Base-by-base conservation (phyloP, 2,329 filamentous ascomycete genomes). In the Fusarium napiforme region DNA sequence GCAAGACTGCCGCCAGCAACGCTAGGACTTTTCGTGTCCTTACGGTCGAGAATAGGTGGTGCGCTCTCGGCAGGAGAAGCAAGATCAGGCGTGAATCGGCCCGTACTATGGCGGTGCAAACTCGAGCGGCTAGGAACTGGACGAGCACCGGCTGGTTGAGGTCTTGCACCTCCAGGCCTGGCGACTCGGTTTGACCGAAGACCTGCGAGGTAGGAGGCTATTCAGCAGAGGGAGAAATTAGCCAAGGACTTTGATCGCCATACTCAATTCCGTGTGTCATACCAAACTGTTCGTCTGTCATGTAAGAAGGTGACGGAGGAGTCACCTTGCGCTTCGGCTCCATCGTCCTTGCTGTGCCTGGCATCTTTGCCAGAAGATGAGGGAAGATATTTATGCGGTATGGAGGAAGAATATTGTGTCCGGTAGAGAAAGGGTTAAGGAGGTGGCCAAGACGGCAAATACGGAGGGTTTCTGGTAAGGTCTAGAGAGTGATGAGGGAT, bases 131-230 rank as follows among this genome's bases (percentile, higher is more conserved):
- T 70, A 23, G 78, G 83, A 76, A 73, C 77, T 75, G 73, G 76
- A 59, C 79, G 80, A 74, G 63, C 82, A 73, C 67, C 78, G 40
- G 82, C 78, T 28, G 88, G 88, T 61, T 87, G 87, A 67, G 93
- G 92, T 73, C 93, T 87, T 56, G 92, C 92, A 70, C 93, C 93
- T 64, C 90, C 92, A 14, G 93, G 93, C 63, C 93, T 88, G 40
- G 88, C 85, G 63, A 90, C 85, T 58, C 91, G 90, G 81, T 89
- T 93, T 75, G 87, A 89, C 75, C 93, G 91, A 40, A 96, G 87
- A 74, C 91, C 89, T 75, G 91, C 86, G 40, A 95, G 88, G 81
- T 94, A 95, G 68, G 86, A 86, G 74, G 91, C 93, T 94, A 82
- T 69, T 73, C 43, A 60, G 45, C 32, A 63, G 55, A 65, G 43